Evolutionary conservation across 2,329 filamentous ascomycete genomes (phyloP), one percentile per base, ranked within the genome.

Genomic region (Fusarium sacchari): DNA sequence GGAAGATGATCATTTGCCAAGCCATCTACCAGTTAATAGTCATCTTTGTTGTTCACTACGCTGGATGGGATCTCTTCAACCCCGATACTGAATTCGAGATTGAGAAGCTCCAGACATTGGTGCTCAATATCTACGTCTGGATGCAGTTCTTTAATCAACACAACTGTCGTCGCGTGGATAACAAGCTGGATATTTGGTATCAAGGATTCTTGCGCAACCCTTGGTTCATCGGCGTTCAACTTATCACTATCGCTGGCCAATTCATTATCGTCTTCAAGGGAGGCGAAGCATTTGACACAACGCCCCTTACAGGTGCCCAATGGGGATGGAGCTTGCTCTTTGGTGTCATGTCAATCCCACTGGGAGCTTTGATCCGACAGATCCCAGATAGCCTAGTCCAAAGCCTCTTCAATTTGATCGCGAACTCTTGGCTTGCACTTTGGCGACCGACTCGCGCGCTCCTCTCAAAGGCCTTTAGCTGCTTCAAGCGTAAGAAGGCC

Each of bases 71-170:
- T 13, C 88, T 92, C 40, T 85, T 92, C 22, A 92, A 74, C 81
- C 92, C 46, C 78, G 83, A 86, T 55, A 80, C 79, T 3, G 47
- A 74, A 26, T 69, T 71, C 18, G 80, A 82, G 42, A 76, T 78
- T 11, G 79, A 83, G 47, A 80, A 81, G 28, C 81, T 86, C 26
- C 82, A 89, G 63, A 94, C 93, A 2, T 85, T 96, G 17, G 91
- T 96, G 10, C 95, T 96, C 86, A 96, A 96, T 82, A 93, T 92
- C 0, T 96, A 95, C 75, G 92, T 95, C 49, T 95, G 93, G 92
- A 94, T 96, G 92, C 93, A 96, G 74, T 94, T 96, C 72, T 96
- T 96, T 86, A 96, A 96, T 77, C 90, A 94, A 76, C 89, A 94
- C 83, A 95, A 80, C 84, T 95, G 94, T 81, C 91, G 94, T 42